These are phyloP conservation scores for Theileria annulata DNA, from an alignment of 169 alveolate genomes.

Conservation along the genomic window DNA sequence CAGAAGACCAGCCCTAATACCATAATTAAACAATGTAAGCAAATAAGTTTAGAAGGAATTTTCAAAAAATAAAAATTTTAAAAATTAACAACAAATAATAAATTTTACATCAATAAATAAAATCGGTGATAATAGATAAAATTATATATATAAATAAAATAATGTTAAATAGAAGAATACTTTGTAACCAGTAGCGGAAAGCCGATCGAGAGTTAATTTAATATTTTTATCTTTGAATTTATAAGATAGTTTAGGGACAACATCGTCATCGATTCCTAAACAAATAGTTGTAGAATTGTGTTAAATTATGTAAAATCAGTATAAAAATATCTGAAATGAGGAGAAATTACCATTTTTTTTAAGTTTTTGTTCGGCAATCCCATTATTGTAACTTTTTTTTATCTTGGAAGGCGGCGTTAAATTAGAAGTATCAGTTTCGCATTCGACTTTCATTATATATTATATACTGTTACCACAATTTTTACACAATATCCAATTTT, in stretches of 20 bases:
- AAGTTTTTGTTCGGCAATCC: not conserved
- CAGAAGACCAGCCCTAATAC: conserved; percentile 54
- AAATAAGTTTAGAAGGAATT: not conserved
- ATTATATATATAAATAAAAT: not conserved
- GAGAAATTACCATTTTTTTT: conserved; percentile 4
- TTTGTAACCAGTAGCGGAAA: conserved; percentile 52
- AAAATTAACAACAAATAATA: not conserved
- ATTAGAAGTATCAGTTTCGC: not conserved
- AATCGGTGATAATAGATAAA: not conserved
- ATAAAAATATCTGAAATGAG: too few relatives aligned
- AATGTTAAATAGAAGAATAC: conserved; percentile 13
- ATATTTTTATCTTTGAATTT: conserved; percentile 48
- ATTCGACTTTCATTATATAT: conserved; percentile 11
- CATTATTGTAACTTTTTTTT: not conserved
- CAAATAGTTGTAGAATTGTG: not conserved
- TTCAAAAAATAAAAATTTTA: not conserved
- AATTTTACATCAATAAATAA: not conserved
- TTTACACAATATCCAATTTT: not conserved
- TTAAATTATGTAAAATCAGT: not conserved
- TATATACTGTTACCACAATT: not conserved
- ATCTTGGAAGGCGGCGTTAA: not conserved
- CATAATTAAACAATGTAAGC: not conserved
- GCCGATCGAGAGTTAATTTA: conserved; percentile 23
- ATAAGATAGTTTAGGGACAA: conserved; percentile 23
- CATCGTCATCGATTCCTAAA: conserved; percentile 29